Conservation (phyloP, 371 early-diverging fungal genomes). For the Lichtheimia corymbifera region DNA sequence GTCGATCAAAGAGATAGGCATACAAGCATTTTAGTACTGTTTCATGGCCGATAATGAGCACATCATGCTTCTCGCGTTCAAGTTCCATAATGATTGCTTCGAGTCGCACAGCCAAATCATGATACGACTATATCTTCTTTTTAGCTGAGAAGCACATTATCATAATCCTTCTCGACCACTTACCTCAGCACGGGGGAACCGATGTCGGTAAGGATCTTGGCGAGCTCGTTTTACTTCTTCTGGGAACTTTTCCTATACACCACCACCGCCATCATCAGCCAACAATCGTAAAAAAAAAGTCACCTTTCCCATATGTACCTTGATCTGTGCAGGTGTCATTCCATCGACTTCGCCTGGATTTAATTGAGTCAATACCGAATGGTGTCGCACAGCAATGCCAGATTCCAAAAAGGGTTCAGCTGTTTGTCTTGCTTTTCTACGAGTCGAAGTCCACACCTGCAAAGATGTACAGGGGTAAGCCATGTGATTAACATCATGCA, state of each 20-base stretch:
- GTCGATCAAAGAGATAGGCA: slow-evolving; percentile 62
- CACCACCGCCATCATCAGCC: no score
- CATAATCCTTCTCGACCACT: not conserved
- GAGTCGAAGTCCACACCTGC: slow-evolving; percentile 78
- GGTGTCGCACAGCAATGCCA: slow-evolving; percentile 50
- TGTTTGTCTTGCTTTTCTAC: slow-evolving; percentile 70
- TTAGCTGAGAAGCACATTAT: not conserved
- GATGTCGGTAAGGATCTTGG: slow-evolving; percentile 68
- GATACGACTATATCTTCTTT: no score
- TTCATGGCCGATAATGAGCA: slow-evolving; percentile 76
- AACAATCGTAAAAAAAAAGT: no score
- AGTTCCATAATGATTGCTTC: slow-evolving; percentile 71
- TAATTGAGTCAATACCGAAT: slow-evolving; percentile 76
- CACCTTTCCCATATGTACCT: slow-evolving; percentile 17
- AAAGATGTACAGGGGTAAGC: no score
- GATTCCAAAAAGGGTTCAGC: slow-evolving; percentile 62
- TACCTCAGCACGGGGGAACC: slow-evolving; percentile 77
- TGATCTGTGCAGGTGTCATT: slow-evolving; percentile 80
- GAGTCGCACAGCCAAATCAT: slow-evolving; percentile 59
- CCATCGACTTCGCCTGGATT: slow-evolving; percentile 88
- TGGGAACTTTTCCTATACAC: slow-evolving; percentile 60
- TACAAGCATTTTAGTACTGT: slow-evolving; percentile 72
- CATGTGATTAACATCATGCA: not conserved
- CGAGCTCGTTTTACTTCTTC: slow-evolving; percentile 67
- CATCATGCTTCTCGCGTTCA: slow-evolving; percentile 76